phyloP scores from a whole-genome alignment of 495 filamentous ascomycete species.

The Beverwykella pulmonaria region DNA sequence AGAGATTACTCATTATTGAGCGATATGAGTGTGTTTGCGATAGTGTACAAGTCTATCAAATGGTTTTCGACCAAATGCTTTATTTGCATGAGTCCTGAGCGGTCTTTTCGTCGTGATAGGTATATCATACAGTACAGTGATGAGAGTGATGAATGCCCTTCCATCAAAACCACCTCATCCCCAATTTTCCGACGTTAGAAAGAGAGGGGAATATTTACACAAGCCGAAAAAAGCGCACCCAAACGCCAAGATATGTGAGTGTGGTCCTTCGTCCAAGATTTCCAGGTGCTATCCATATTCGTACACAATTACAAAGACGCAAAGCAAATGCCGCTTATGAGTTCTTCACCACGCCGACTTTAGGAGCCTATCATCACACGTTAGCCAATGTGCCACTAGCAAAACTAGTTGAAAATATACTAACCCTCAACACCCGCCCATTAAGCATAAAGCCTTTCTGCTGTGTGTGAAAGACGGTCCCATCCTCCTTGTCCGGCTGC shows the following conservation, averaged over 20 bases:
- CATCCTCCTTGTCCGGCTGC: slow-evolving; percentile 80
- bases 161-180: not conserved
- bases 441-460: slow-evolving; percentile 94
- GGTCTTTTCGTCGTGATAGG: slow-evolving; percentile 1
- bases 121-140: slow-evolving; percentile 3
- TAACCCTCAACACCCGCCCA: slow-evolving; percentile 78
- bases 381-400: slow-evolving; percentile 18
- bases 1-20: too few species aligned
- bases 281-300: not conserved
- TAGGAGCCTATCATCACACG: slow-evolving; percentile 63
- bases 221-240: slow-evolving; percentile 5
- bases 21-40: too few species aligned
- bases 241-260: slow-evolving; percentile 6
- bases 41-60: too few species aligned
- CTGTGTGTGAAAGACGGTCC: slow-evolving; percentile 87
- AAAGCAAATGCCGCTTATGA: slow-evolving; percentile 42
- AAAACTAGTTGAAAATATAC: slow-evolving; percentile 38
- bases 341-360: slow-evolving; percentile 89
- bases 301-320: not conserved
- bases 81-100: not conserved
- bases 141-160: not conserved
- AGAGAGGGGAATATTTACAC: slow-evolving; percentile 33
- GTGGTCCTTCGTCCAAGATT: not conserved
- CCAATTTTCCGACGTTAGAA: slow-evolving; percentile 6
- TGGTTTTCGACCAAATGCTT: not conserved